These are phyloP conservation scores for Tuber calosporum DNA, from an alignment of 495 filamentous ascomycete species.

Conservation along the genomic window DNA sequence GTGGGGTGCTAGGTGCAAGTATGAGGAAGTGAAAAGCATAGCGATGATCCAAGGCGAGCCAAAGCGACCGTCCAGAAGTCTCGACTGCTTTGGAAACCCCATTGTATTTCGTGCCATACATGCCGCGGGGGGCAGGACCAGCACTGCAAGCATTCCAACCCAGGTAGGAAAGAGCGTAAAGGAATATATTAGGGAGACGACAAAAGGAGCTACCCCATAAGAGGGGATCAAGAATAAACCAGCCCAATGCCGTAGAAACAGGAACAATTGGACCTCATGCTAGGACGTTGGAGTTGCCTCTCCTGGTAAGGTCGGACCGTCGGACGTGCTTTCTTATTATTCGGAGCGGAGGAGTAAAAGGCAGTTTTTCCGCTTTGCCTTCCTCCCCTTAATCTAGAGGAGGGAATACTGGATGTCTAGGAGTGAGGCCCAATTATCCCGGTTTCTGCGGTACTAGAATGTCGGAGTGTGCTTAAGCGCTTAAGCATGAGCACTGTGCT, in stretches of 20 bases:
- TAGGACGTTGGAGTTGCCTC: no score
- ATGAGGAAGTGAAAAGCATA: not conserved
- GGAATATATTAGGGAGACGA: not conserved
- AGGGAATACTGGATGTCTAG: no score
- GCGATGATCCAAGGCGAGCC: not conserved
- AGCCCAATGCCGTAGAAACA: no score
- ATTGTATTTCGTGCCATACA: conserved; percentile 15
- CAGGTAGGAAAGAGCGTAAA: not conserved
- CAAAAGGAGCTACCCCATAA: not conserved
- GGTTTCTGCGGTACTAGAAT: not conserved
- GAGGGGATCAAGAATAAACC: not conserved
- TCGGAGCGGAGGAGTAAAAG: no score
- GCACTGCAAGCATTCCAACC: not conserved
- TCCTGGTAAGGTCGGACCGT: no score
- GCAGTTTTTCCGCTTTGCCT: no score
- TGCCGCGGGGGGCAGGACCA: no score
- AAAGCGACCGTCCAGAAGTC: conserved; percentile 9
- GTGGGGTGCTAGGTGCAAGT: not conserved
- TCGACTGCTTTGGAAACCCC: conserved; percentile 31
- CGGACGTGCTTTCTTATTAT: no score
- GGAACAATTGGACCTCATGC: no score
- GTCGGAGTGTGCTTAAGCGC: not conserved
- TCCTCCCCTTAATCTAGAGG: no score
- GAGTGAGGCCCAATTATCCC: no score
- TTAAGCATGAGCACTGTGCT: not conserved